These are phyloP conservation scores for Cucurbita argyrosperma DNA, from an alignment of 306 rosid species.

Conservation along the genomic window DNA sequence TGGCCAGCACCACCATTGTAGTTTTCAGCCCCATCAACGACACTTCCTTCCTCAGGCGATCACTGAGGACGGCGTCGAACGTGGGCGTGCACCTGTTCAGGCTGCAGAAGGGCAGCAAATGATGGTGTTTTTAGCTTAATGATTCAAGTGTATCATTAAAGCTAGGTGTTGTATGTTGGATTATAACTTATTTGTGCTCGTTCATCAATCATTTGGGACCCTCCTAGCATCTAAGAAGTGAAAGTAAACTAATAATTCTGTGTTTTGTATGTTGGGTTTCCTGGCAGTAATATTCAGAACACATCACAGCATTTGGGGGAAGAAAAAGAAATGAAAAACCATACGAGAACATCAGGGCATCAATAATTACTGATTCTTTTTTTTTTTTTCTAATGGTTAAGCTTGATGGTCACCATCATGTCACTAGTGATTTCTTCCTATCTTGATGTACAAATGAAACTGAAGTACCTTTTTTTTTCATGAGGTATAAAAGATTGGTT, in stretches of 20 bases:
- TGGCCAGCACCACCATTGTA: constrained; percentile 16
- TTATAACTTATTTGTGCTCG: not conserved
- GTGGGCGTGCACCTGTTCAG: not conserved
- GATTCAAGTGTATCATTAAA: not conserved
- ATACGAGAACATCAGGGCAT: not conserved
- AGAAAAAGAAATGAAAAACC: not conserved
- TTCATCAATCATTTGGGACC: not conserved
- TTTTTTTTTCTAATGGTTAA: not conserved
- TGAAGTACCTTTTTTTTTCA: not conserved
- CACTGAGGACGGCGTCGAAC: not conserved
- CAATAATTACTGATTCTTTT: not conserved
- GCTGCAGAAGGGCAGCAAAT: constrained; percentile 4
- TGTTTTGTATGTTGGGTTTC: not conserved
- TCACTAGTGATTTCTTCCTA: not conserved
- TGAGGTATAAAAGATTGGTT: not conserved
- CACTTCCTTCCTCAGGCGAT: constrained; percentile 35
- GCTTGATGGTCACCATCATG: not conserved
- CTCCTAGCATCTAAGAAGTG: not conserved
- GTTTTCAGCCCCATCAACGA: constrained; percentile 36
- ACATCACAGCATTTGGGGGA: not conserved
- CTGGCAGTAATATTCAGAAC: not conserved
- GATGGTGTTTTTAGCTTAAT: not conserved
- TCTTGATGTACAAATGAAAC: not conserved
- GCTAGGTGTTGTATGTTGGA: not conserved
- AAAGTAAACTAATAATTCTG: not conserved